phyloP scores from a whole-genome alignment of 2,329 filamentous ascomycete genomes.

The Fusarium floridanum region DNA sequence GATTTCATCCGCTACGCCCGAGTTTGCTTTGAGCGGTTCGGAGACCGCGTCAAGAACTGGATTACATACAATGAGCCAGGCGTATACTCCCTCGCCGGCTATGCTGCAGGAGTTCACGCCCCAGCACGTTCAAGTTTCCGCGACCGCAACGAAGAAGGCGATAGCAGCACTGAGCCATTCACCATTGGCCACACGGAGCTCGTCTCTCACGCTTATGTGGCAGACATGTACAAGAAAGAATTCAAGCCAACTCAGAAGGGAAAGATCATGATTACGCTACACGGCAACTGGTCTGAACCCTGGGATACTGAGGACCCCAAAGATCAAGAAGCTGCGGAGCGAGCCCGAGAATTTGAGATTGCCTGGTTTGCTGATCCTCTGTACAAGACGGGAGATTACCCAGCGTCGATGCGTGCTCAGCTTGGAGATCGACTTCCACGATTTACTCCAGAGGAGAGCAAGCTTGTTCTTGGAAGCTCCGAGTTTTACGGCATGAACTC shows the following conservation, averaged over 20 bases:
- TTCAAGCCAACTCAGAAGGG: slow-evolving; percentile 54
- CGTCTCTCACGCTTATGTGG: slow-evolving; percentile 54
- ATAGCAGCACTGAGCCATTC: slow-evolving; percentile 51
- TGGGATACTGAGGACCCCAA: slow-evolving; percentile 53
- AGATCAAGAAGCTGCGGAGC: slow-evolving; percentile 54
- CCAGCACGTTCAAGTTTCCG: slow-evolving; percentile 39
- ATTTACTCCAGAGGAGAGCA: slow-evolving; percentile 56
- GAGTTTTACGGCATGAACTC: slow-evolving; percentile 59
- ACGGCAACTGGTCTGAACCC: slow-evolving; percentile 58
- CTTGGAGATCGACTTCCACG: slow-evolving; percentile 53
- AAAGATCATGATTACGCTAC: slow-evolving; percentile 56
- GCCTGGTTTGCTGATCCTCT: slow-evolving; percentile 58
- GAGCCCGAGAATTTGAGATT: slow-evolving; percentile 58
- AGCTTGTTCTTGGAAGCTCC: slow-evolving; percentile 54
- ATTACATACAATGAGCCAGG: slow-evolving; percentile 43
- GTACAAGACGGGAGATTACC: slow-evolving; percentile 55
- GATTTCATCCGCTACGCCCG: slow-evolving; percentile 42
- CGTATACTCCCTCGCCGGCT: slow-evolving; percentile 34
- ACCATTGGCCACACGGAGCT: slow-evolving; percentile 56
- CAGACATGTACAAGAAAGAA: slow-evolving; percentile 55
- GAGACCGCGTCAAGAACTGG: slow-evolving; percentile 42
- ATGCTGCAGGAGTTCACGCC: slow-evolving; percentile 39
- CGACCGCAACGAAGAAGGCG: slow-evolving; percentile 35
- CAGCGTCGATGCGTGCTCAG: slow-evolving; percentile 55
- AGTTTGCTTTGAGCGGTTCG: slow-evolving; percentile 41